Base-by-base conservation (phyloP, 305 asterid genomes). In the Fraxinus velutina region DNA sequence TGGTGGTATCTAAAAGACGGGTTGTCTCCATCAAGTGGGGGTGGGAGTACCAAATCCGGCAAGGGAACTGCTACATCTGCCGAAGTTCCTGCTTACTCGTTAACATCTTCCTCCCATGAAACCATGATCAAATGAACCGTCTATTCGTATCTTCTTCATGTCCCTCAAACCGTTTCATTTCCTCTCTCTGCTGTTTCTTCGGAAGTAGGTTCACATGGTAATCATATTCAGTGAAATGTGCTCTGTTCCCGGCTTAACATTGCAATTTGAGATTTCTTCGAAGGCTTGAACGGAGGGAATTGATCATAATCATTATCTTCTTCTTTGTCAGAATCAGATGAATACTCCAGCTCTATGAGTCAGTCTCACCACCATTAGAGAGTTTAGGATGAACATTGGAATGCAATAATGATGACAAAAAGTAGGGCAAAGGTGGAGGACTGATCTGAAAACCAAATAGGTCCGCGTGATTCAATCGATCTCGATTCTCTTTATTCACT, bases 391-490 rank as follows among this genome's bases (percentile, higher is more conserved):
- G 88, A 83, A 39, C 86, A 78, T 52, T 77, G 60, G 90, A 75
- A 57, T 88, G 91, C 66, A 88, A 78, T 13, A 87, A 86, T 30
- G 90, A 84, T 37, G 91, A 83, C 82, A 85, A 50, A 73, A 82
- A 79, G 83, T 72, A 80, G 5, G 83, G 78, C n/a, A 83, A 73
- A 29, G 88, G 79, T 10, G 85, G 83, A 19, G 85, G 75, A 50
- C 21, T 79, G 39, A 52, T 70, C 73, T 5, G 78, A 47, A 78
- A 80, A 29, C 89, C 88, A 74, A 86, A 83, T 17, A 77, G 57
- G 85, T 52, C 78, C 83, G 37, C 12, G 64, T 24, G 34, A 71
- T 83, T 80, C 3, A 33, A 21, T 3, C 79, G 32, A 72, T 52
- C 86, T 47, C 13, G 77, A 79, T 75, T 77, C 78, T 34, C 47